Evolutionary conservation across 495 filamentous ascomycete species (phyloP).

Genomic region (Penicillium robsamsonii): DNA sequence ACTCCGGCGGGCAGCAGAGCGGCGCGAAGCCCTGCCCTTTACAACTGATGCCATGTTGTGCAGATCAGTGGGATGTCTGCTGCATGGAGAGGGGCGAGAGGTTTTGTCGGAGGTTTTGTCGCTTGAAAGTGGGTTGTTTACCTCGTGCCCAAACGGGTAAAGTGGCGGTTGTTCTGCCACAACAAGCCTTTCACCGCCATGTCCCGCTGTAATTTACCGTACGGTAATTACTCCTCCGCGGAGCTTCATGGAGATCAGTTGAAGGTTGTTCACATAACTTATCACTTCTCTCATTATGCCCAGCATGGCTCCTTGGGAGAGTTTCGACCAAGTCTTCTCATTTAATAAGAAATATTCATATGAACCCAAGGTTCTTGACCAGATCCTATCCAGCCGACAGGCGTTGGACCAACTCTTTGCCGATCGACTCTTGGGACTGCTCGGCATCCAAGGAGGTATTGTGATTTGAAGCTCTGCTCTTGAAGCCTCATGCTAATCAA

Average conservation of each 20-base stretch:
- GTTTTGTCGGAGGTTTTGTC: slow-evolving; percentile 26
- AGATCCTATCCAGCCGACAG: slow-evolving; percentile 61
- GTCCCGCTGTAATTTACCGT: slow-evolving; percentile 25
- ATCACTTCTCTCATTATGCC: slow-evolving; percentile 4
- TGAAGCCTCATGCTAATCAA: not conserved
- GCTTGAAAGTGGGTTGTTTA: slow-evolving; percentile 50
- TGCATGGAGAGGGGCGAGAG: slow-evolving; percentile 29
- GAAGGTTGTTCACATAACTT: not conserved
- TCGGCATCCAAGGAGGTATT: slow-evolving; percentile 67
- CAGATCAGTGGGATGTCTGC: slow-evolving; percentile 20
- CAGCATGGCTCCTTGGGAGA: slow-evolving; percentile 47
- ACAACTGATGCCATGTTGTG: slow-evolving; percentile 57
- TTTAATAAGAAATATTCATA: slow-evolving; percentile 62
- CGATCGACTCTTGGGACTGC: slow-evolving; percentile 66
- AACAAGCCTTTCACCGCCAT: slow-evolving; percentile 36
- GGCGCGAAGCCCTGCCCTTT: slow-evolving; percentile 71
- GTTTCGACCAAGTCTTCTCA: slow-evolving; percentile 64
- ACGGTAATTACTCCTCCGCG: slow-evolving; percentile 21
- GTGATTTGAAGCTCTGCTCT: not conserved
- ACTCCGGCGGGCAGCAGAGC: slow-evolving; percentile 66
- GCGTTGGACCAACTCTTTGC: slow-evolving; percentile 67
- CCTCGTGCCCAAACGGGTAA: slow-evolving; percentile 40
- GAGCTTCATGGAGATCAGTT: slow-evolving; percentile 13
- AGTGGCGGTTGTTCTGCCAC: slow-evolving; percentile 37
- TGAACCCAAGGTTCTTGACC: slow-evolving; percentile 52